Base-by-base conservation (phyloP, 225 moss, liverwort and hornwort genomes). In the Polytrichum formosum region DNA sequence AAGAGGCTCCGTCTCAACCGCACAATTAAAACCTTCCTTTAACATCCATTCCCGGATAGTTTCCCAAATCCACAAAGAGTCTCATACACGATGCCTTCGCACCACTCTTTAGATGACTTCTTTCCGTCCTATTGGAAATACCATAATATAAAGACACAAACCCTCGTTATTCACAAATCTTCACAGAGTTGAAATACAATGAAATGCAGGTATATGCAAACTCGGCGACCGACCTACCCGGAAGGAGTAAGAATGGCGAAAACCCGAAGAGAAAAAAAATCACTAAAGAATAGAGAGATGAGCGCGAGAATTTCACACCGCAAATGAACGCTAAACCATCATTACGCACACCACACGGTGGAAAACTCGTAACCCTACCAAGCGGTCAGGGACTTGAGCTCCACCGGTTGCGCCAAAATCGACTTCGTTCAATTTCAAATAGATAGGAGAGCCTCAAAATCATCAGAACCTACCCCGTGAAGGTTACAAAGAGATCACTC, bases 291-390 rank as follows among this genome's bases (percentile, higher is more conserved):
- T 13, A 46, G 37, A 37, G 16, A 13, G 4, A 13, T 46, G 13
- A 46, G 16, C 59, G 59, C 22, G 59, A 22, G 9, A 59, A 59
- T 59, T 59, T 59, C 6, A n/a, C 21, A 59, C 59, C 59, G 23
- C 3, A 59, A 6, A n/a, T 59, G n/a, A 21, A 22, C 9, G 7
- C 21, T 22, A 23, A 59, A 23, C 3, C 13, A 46, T 46, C 59
- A 59, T 22, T 5, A 59, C 21, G 59, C 23, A n/a, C 59, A 59
- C n/a, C n/a, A 22, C 59, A 59, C 21, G 6, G 59, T 7, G 9
- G n/a, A 4, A n/a, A 59, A 59, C 59, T 59, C 23, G 59, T 59
- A 59, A 59, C 59, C 59, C 59, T 59, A 59, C 59, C n/a, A 23
- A 6, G 59, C 59, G 2, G 21, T 9, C 59, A 59, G n/a, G 22